Base-by-base conservation (phyloP, 352 stramenopile species). In the Saprolegnia diclina region DNA sequence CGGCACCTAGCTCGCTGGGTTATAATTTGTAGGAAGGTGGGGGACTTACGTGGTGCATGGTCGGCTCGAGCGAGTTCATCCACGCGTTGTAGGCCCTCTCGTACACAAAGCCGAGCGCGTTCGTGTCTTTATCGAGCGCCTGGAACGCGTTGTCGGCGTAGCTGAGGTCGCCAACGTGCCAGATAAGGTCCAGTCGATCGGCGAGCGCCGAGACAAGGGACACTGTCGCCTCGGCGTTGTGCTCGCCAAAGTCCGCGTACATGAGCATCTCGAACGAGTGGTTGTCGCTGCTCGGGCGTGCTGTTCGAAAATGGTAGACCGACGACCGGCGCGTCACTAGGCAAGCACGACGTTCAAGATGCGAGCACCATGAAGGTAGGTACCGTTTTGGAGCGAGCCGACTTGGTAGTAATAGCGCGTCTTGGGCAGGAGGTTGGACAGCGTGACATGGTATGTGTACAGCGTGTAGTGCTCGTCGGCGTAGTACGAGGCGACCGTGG, bases 51-150 rank as follows among this genome's bases (percentile, higher is more conserved):
- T 62, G 24, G n/a, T 55, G 72, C 79, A 85, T 88, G 53, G 83
- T 45, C 1, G 80, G 74, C 37, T 76, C 71, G 40, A 94, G 62
- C 57, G 75, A 65, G 59, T 88, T 84, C 82, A 96, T 91, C 77
- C 78, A 96, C 64, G 82, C 77, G 74, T 97, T 92, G 76, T 87
- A 96, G 5, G 82, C 80, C 52, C 94, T 77, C 53, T 96, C 88
- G 75, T 93, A 96, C 64, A 89, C 90, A 77, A 96, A 96, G 0
- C 80, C 76, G 0, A 78, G 55, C 40, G 35, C 26, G 29, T 73
- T 42, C 71, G 64, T 50, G 74, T 79, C 61, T 4, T 40, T 44
- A 45, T 71, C 56, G 10, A 65, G 35, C 9, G 35, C 67, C 22
- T 64, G 40, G n/a, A 74, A 72, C 9, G 65, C 67, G 69, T 78